phyloP scores from a whole-genome alignment of 768 basidiomycete genomes.

The Fomitopsis pulvina region DNA sequence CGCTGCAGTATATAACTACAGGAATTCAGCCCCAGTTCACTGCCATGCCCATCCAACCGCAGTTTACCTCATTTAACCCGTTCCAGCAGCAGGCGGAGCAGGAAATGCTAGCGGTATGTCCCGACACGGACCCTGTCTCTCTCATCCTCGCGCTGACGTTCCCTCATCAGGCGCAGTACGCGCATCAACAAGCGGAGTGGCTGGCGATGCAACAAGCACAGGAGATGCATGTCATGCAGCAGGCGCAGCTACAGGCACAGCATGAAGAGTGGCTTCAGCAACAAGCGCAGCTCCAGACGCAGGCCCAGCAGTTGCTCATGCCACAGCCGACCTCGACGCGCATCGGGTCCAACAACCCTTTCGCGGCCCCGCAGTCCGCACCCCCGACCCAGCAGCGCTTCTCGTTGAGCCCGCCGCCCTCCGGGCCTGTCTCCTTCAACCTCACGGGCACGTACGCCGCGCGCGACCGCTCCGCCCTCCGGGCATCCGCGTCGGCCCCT shows the following conservation, averaged over 20 bases:
- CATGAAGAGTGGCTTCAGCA: conserved; percentile 57
- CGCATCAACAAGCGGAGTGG: conserved; percentile 61
- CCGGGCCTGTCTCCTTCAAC: conserved; percentile 54
- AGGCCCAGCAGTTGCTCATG: conserved; percentile 46
- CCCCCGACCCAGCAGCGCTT: too few relatives aligned
- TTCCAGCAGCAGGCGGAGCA: conserved; percentile 91
- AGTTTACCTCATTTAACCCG: conserved; percentile 91
- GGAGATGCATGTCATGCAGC: conserved; percentile 35
- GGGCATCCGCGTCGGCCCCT: conserved; percentile 33
- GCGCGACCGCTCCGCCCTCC: conserved; percentile 32
- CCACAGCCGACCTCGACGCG: conserved; percentile 33
- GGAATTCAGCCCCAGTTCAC: too few relatives aligned
- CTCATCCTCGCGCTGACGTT: too few relatives aligned
- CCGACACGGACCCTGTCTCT: too few relatives aligned
- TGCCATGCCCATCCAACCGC: conserved; percentile 78
- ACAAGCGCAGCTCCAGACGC: too few relatives aligned
- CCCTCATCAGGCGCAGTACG: too few relatives aligned
- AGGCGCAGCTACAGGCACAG: conserved; percentile 40
- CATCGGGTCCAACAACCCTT: conserved; percentile 21
- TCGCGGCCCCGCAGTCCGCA: conserved; percentile 27
- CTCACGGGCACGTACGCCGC: conserved; percentile 59
- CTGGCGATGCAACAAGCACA: conserved; percentile 65
- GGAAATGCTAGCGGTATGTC: conserved; percentile 67
- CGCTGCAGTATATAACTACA: conserved; percentile 78
- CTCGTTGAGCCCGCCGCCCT: too few relatives aligned